These are phyloP conservation scores for Inga oerstediana DNA, from an alignment of 306 rosid genomes.

Conservation along the genomic window DNA sequence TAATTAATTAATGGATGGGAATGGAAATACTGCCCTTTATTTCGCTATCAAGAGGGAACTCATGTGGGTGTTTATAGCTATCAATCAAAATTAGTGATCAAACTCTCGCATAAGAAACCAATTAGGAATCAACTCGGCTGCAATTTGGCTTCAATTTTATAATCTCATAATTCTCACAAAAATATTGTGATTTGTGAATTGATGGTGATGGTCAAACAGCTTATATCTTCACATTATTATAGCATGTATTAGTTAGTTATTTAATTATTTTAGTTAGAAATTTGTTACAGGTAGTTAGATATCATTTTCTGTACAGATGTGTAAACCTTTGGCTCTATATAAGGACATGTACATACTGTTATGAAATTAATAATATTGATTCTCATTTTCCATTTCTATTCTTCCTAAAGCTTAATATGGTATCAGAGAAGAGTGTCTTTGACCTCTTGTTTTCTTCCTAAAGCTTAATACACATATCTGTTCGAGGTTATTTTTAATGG, in stretches of 20 bases:
- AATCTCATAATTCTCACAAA: neutral
- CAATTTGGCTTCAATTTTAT: constrained; percentile 8
- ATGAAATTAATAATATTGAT: too few species aligned
- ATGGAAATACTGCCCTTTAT: neutral
- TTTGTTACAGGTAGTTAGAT: too few species aligned
- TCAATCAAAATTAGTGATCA: constrained; percentile 1
- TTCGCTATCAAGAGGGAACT: neutral
- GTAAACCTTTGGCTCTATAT: too few species aligned
- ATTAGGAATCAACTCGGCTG: neutral
- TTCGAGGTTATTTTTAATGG: neutral
- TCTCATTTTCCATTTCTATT: too few species aligned
- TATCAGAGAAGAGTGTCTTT: too few species aligned
- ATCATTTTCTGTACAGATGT: too few species aligned
- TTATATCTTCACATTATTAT: neutral
- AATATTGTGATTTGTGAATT: neutral
- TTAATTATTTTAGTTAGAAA: too few species aligned
- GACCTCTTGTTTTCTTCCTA: too few species aligned
- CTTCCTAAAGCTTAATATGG: too few species aligned
- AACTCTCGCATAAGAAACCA: neutral
- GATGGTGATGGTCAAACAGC: neutral
- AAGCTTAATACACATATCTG: neutral
- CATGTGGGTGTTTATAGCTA: neutral
- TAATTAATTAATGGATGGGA: neutral
- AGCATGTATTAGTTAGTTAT: too few species aligned
- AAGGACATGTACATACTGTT: too few species aligned